Evolutionary conservation across 345 rosid genomes (phyloP).

Genomic region (Lenwebbia sp.): DNA sequence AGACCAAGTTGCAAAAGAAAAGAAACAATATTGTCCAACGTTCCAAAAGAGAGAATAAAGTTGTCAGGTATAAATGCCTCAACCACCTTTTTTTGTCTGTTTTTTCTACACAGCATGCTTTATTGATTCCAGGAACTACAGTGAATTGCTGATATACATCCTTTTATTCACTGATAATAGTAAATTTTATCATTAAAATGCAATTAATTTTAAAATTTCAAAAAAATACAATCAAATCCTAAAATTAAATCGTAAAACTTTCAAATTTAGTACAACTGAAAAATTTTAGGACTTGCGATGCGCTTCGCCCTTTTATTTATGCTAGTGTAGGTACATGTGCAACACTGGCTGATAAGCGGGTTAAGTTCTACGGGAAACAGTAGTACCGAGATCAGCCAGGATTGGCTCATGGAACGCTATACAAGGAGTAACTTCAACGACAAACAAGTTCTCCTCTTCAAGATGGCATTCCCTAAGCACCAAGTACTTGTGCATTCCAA

Average conservation of each 20-base stretch:
- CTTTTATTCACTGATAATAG: too few species aligned
- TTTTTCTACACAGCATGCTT: background rate
- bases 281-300: too few species aligned
- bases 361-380: background rate
- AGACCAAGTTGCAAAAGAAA: background rate
- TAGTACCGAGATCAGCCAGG: background rate
- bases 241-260: too few species aligned
- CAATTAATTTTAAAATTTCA: too few species aligned
- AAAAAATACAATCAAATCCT: too few species aligned
- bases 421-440: background rate
- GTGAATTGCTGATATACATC: background rate
- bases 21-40: background rate
- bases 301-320: too few species aligned
- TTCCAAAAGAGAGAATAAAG: background rate
- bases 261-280: too few species aligned
- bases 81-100: background rate
- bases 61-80: background rate
- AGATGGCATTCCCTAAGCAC: background rate
- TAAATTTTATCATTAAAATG: too few species aligned
- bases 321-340: background rate
- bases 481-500: background rate
- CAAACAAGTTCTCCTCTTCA: background rate
- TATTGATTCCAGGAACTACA: background rate
- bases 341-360: background rate
- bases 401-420: background rate